Conservation (phyloP, 345 rosid species). For the Cardamine resedifolia region DNA sequence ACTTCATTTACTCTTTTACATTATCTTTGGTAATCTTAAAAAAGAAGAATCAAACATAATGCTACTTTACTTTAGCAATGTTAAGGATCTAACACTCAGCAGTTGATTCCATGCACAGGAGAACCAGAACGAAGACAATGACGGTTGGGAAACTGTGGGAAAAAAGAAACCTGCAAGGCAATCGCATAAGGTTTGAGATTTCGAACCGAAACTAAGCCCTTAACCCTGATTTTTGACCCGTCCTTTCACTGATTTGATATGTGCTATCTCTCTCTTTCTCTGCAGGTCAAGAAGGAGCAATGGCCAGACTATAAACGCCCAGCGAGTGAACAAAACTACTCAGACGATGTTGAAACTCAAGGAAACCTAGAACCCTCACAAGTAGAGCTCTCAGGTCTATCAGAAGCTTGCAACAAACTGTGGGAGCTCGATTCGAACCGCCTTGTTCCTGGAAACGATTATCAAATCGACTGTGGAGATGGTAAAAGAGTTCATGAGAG, state of each 20-base stretch:
- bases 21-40: not conserved
- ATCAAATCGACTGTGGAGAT: conserved; percentile 86
- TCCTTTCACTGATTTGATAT: conserved; percentile 9
- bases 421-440: conserved; percentile 90
- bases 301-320: conserved; percentile 75
- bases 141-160: conserved; percentile 86
- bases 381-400: conserved; percentile 74
- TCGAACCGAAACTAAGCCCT: not conserved
- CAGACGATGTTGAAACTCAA: conserved; percentile 52
- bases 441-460: conserved; percentile 75
- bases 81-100: not conserved
- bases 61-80: not conserved
- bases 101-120: conserved; percentile 40
- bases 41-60: not conserved
- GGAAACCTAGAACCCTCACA: conserved; percentile 53
- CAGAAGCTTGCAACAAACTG: conserved; percentile 80
- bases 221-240: not conserved
- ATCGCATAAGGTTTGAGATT: conserved; percentile 52
- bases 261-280: conserved; percentile 16
- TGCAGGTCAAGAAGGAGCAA: conserved; percentile 65
- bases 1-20: conserved; percentile 19
- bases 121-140: conserved; percentile 44
- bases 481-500: conserved; percentile 77
- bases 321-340: conserved; percentile 69
- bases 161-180: conserved; percentile 59